Base-by-base conservation (phyloP, 202 grass and related monocot genomes). In the Hordeum pubiflorum region DNA sequence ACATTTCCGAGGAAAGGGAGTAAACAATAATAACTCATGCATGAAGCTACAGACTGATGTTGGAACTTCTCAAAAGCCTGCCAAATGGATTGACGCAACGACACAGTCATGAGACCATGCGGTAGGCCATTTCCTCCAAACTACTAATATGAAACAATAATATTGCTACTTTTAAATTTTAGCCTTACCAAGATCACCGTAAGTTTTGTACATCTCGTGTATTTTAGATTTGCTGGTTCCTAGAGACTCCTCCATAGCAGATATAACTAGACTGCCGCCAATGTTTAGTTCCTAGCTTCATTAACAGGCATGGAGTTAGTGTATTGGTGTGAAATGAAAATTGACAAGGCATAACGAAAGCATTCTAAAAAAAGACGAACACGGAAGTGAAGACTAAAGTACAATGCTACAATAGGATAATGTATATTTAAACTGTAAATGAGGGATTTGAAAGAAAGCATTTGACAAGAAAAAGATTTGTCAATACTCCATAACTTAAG, bases 231-330 rank as follows among this genome's bases (percentile, higher is more conserved):
- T 94, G 84, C 79, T 98, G 37, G 84, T 89, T 56, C 95, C 92
- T 77, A 89, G 69, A 70, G 90, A 83, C 71, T 94, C 95, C 86
- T 94, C 92, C 75, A 98, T 46, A 86, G 92, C 83, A 64, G 79
- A 81, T 74, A 94, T 60, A 74, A 98, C 84, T 63, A 94, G 79
- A 89, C 88, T 91, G 54, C 88, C 92, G 62, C 95, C 95, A 89
- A 94, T 92, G 66, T 98, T 98, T 79, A 98, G 84, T 93, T 98
- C 92, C 95, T 98, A 89, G 72, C 86, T 93, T 94, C 83, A 92
- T 79, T 83, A 79, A 74, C 81, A 83, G 82, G 69, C 60, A 90
- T 72, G 29, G 29, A 76, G 39, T 90, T 80, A 88, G 63, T 81
- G 78, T 65, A 61, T n/a, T 56, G 15, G 12, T 2, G 14, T 76